phyloP scores from a whole-genome alignment of 2,329 filamentous ascomycete species.

The Ilyonectria sp. region DNA sequence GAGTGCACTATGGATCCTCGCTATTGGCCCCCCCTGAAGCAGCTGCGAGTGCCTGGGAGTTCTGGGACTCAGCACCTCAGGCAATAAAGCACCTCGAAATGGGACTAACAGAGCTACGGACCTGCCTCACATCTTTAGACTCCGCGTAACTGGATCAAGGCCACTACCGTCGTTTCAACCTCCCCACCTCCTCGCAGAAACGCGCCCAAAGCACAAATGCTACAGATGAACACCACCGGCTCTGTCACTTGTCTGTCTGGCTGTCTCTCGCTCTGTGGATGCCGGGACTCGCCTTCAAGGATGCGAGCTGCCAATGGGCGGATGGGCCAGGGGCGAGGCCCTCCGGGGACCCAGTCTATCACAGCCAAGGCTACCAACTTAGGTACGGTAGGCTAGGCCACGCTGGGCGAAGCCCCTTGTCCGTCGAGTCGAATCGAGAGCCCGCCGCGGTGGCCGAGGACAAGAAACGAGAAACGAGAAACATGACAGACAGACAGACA shows the following conservation, averaged over 20 bases:
- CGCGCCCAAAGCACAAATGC: slow-evolving; percentile 8
- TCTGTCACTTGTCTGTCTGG: background rate
- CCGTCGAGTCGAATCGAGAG: slow-evolving; percentile 42
- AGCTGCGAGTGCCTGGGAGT: background rate
- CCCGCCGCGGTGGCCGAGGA: slow-evolving; percentile 30
- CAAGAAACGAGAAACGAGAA: slow-evolving; percentile 29
- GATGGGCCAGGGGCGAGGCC: slow-evolving; percentile 7
- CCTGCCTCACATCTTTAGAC: background rate
- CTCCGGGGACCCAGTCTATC: slow-evolving; percentile 1
- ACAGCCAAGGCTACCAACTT: slow-evolving; percentile 6
- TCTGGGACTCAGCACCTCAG: background rate
- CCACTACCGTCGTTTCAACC: slow-evolving; percentile 22
- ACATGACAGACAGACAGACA: slow-evolving; percentile 17
- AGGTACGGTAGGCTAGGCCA: slow-evolving; percentile 27
- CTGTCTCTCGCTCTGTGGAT: background rate
- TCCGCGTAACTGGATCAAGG: background rate
- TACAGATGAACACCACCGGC: background rate
- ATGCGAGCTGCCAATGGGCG: background rate
- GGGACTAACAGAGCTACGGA: background rate
- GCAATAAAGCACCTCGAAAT: background rate
- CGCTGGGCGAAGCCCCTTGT: slow-evolving; percentile 30
- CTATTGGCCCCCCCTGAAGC: background rate
- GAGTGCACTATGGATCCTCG: slow-evolving; percentile 1
- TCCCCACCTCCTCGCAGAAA: background rate
- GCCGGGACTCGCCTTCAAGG: slow-evolving; percentile 3